These are phyloP conservation scores for Raphanus sativus DNA, from an alignment of 345 rosid species.

Conservation along the genomic window DNA sequence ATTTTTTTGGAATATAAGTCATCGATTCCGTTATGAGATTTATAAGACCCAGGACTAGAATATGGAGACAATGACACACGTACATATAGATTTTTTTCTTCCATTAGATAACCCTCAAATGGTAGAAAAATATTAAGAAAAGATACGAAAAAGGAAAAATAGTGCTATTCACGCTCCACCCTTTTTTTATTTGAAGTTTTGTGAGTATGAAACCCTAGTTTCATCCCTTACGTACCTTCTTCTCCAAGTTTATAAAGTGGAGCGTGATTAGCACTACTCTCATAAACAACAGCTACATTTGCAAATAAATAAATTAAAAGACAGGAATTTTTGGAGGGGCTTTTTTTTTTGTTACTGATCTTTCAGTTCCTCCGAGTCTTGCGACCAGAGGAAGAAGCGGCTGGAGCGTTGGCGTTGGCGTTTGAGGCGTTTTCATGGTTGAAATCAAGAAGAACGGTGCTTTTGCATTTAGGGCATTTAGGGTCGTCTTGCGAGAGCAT, in stretches of 20 bases:
- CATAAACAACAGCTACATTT: slow-evolving; percentile 22
- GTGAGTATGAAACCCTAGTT: slow-evolving; percentile 28
- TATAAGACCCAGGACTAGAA: slow-evolving; percentile 1
- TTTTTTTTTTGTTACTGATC: slow-evolving; percentile 42
- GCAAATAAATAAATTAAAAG: not conserved
- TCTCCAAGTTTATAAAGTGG: slow-evolving; percentile 41
- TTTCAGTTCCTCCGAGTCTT: slow-evolving; percentile 35
- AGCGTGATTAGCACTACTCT: slow-evolving; percentile 69
- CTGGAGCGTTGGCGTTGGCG: slow-evolving; percentile 19
- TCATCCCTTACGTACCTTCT: slow-evolving; percentile 26
- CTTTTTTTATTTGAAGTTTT: not conserved
- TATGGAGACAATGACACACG: slow-evolving; percentile 19
- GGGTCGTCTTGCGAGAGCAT: slow-evolving; percentile 87
- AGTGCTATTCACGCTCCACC: slow-evolving; percentile 66
- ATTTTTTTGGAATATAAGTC: not conserved
- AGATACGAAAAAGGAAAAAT: slow-evolving; percentile 25
- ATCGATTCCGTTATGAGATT: not conserved
- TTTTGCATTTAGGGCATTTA: slow-evolving; percentile 87
- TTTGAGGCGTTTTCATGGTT: slow-evolving; percentile 47
- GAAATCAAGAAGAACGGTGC: slow-evolving; percentile 84
- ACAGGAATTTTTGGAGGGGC: not conserved
- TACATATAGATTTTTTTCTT: slow-evolving; percentile 36
- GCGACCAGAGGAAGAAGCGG: slow-evolving; percentile 35
- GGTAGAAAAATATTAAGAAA: slow-evolving; percentile 35
- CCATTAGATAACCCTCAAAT: slow-evolving; percentile 34